Evolutionary conservation across 164 flowering plant species (phyloP), one percentile per base, ranked within the genome.

Genomic region (Stephania cephalantha): DNA sequence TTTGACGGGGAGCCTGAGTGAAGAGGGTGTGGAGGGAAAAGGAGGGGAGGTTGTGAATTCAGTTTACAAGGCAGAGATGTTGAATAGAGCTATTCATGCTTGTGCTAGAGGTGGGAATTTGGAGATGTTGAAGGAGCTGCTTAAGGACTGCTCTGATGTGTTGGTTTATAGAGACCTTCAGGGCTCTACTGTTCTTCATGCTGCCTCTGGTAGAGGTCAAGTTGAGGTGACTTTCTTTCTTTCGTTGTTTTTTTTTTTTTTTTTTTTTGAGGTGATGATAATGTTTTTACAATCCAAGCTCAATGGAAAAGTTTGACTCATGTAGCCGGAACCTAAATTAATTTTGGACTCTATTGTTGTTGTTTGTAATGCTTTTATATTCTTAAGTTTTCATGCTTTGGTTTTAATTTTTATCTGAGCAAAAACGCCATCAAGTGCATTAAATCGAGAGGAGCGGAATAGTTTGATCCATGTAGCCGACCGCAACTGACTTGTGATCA

Each of bases 71-170:
- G 77, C 81, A 83, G 97, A 95, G 80, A 82, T 92, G 86, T 76
- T 83, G 86, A 91, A 89, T 67, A 85, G 98, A 75, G 97, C 90
- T 7, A 83, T 88, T 81, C 97, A 95, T 84, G 89, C 94, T 45
- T 91, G 94, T 1, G 93, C 97, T 3, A 91, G 97, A 85, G 98
- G 97, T 7, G 97, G 98, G 72, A 89, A 86, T 81, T 78, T 87
- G 85, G 97, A 83, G 86, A 80, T 90, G 17, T 72, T 95, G 85
- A 88, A 75, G 81, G 90, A 90, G 73, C 83, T 92, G 67, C 81
- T 88, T 61, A 83, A 74, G 9, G 88, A 85, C 55, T 80, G 86
- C 61, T 73, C 79, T 73, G 91, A 87, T 85, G 84, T 87, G 64
- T 73, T 87, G 84, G 84, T 69, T 64, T 91, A 82, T 77, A 89